These are phyloP conservation scores for Linnemannia schmuckeri DNA, from an alignment of 192 early-diverging fungal species.

Conservation along the genomic window DNA sequence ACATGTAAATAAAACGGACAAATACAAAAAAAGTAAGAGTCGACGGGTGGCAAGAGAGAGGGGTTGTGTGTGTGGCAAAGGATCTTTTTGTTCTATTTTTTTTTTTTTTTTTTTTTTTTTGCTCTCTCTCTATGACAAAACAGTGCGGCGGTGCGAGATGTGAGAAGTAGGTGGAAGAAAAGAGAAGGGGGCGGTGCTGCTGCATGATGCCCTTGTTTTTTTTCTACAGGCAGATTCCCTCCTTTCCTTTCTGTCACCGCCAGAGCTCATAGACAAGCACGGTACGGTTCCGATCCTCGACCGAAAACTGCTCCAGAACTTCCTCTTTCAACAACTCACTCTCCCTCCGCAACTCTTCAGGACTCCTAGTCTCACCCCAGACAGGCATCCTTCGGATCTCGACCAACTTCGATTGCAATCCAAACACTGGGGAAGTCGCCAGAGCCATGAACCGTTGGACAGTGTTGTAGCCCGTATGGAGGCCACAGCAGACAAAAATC, in stretches of 20 bases:
- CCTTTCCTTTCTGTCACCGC: not conserved
- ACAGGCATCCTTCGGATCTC: conserved; percentile 36
- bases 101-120: not conserved
- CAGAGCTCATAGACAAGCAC: conserved; percentile 43
- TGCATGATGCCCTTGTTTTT: not conserved
- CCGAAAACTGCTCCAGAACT: conserved; percentile 35
- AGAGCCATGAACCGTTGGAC: conserved; percentile 41
- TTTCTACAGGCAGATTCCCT: not conserved
- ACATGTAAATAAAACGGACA: not conserved
- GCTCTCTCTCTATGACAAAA: not conserved
- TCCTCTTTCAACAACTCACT: conserved; percentile 28
- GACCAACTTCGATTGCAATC: conserved; percentile 18
- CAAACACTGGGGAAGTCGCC: conserved; percentile 15
- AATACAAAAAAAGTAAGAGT: not conserved
- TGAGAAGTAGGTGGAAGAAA: not conserved
- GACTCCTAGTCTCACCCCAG: conserved; percentile 33
- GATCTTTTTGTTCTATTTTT: not conserved
- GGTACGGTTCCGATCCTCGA: conserved; percentile 43
- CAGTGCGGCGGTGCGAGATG: not conserved
- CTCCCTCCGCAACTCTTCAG: conserved; percentile 35
- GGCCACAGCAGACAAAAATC: conserved; percentile 48
- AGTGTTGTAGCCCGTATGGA: conserved; percentile 35
- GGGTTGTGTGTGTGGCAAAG: not conserved
- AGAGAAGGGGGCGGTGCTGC: not conserved
- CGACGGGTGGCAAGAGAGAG: not conserved